Conservation (phyloP, 495 filamentous ascomycete genomes). For the Talaromyces adpressus region DNA sequence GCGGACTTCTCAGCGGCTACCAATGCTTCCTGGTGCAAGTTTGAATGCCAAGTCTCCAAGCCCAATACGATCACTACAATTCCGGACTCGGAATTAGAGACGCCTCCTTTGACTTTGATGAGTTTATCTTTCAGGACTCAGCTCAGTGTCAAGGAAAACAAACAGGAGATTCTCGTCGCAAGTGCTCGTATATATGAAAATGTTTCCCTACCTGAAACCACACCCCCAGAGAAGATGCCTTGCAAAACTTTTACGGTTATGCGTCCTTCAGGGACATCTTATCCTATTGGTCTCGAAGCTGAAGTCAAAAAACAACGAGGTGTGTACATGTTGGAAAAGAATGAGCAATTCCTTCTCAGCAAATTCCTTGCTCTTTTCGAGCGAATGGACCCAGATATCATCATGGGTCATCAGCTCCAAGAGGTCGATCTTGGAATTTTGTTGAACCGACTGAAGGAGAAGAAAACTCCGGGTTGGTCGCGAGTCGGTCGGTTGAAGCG, state of each 20-base stretch:
- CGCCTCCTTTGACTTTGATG: conserved; percentile 88
- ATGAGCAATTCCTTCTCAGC: conserved; percentile 72
- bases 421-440: conserved; percentile 93
- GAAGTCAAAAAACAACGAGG: conserved; percentile 64
- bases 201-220: conserved; percentile 79
- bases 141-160: conserved; percentile 89
- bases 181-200: conserved; percentile 91
- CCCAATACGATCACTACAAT: conserved; percentile 65
- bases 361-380: conserved; percentile 86
- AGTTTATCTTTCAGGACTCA: conserved; percentile 82
- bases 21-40: conserved; percentile 94
- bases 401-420: conserved; percentile 93
- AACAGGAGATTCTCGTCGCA: conserved; percentile 86
- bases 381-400: conserved; percentile 82
- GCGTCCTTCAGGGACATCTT: conserved; percentile 66
- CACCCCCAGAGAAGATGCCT: conserved; percentile 76
- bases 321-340: conserved; percentile 69
- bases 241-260: conserved; percentile 89
- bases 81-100: conserved; percentile 68
- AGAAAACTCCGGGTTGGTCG: conserved; percentile 88
- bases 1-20: conserved; percentile 77
- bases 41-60: conserved; percentile 74
- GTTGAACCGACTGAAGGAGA: conserved; percentile 78
- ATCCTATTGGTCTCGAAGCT: conserved; percentile 78
- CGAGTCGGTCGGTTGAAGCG: conserved; percentile 80